Conservation (phyloP, 306 rosid species). For the Geum urbanum region DNA sequence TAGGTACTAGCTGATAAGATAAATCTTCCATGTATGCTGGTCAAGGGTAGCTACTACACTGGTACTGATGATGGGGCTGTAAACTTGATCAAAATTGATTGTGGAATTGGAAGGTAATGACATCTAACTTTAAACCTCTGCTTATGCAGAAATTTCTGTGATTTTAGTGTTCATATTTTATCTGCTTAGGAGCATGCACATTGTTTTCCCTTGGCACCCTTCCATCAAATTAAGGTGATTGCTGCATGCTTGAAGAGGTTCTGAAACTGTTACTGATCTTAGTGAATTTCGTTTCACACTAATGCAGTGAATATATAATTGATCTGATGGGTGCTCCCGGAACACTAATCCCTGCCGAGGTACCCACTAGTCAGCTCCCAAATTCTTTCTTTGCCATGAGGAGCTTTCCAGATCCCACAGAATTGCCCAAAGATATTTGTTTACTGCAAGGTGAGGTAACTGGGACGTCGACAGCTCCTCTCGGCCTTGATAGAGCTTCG, state of each 20-base stretch:
- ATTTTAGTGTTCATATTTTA: slow-evolving; percentile 9
- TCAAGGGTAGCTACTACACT: slow-evolving; percentile 98
- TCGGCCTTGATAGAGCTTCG: slow-evolving; percentile 35
- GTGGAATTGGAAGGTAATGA: slow-evolving; percentile 81
- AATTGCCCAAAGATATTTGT: slow-evolving; percentile 37
- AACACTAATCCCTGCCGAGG: slow-evolving; percentile 88
- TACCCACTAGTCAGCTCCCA: slow-evolving; percentile 80
- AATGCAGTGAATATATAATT: slow-evolving; percentile 90
- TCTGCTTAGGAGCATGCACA: slow-evolving; percentile 4
- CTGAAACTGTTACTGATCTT: slow-evolving; percentile 19
- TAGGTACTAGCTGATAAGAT: slow-evolving; percentile 96
- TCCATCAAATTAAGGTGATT: slow-evolving; percentile 7
- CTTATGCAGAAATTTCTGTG: slow-evolving; percentile 5
- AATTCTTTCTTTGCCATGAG: slow-evolving; percentile 62
- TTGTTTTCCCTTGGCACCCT: neutral
- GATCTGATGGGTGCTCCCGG: slow-evolving; percentile 99
- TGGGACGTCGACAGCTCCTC: slow-evolving; percentile 34
- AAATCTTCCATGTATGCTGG: slow-evolving; percentile 90
- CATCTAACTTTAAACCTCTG: slow-evolving; percentile 18
- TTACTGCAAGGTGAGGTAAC: slow-evolving; percentile 37
- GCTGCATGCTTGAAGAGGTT: neutral
- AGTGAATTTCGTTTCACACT: slow-evolving; percentile 30
- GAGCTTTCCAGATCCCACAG: slow-evolving; percentile 51
- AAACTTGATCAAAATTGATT: slow-evolving; percentile 79
- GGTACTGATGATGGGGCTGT: slow-evolving; percentile 98